Base-by-base conservation (phyloP, 768 basidiomycete genomes). In the Gymnopilus dilepis region DNA sequence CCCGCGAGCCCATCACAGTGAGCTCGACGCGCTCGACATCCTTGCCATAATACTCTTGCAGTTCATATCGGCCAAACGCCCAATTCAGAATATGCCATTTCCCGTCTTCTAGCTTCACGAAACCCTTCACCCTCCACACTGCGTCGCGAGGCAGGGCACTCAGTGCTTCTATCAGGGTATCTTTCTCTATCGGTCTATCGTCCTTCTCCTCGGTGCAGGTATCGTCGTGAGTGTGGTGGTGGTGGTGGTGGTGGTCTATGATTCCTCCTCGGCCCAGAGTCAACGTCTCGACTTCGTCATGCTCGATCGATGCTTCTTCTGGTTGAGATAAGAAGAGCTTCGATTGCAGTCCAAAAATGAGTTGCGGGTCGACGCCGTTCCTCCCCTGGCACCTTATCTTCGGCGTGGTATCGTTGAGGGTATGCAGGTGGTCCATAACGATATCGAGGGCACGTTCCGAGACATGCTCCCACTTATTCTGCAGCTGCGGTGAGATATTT, bases 401-500 rank as follows among this genome's bases (percentile, higher is more conserved):
- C 6, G 94, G 95, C 4, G 96, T 97, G 26, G 80, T 77, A 68
- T 97, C 95, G 72, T 98, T 98, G 50, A 98, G 83, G 4, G 93
- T 94, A 73, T 90, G 81, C 13, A 98, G 83, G 65, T 94, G 91
- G 73, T 98, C 96, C 40, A 95, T 74, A 19, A 97, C 90, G 51
- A 85, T 76, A 73, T 97, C 96, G 41, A 95, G 81, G 45, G 85
- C 81, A 34, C 89, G 85, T 61, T 94, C 93, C 4, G 90, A 83
- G 41, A 92, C 82, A 59, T 90, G 84, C 65, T 97, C 94, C 88
- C 91, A 94, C 81, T 98, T 97, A 67, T 95, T 96, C 88, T 94
- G 68, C 15, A 34, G 9, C 7, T 12, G 33, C 22, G 40, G 24
- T 31, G 59, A 30, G 52, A 34, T 38, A 13, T 24, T 67, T 61